Base-by-base conservation (phyloP, 768 basidiomycete species). In the Dioszegia crocea region DNA sequence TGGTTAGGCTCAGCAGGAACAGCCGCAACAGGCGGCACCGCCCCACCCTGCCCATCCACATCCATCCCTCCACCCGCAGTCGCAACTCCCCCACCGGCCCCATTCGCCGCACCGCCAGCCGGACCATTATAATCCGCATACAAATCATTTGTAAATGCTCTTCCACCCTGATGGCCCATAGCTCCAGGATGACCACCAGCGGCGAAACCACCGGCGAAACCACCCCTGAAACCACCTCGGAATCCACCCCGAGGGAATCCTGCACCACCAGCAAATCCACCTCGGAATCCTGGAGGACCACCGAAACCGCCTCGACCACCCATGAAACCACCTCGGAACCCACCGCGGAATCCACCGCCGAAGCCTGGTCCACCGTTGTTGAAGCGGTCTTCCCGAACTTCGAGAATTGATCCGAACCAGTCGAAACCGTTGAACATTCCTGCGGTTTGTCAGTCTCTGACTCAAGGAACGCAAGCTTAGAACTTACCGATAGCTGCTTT, bases 391-490 rank as follows among this genome's bases (percentile, higher is more conserved):
- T 96, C 91, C 65, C 93, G 88, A 33, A 98, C 94, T 80, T 99
- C 94, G 12, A 99, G 85, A 8, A 86, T 85, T 47, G 89, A 88
- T 8, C 93, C 93, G 75, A 93, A 93, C 91, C 94, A 97, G 62
- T 96, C 92, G 68, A 89, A 96, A 27, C 93, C 93, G 59, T 96
- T 88, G 76, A 93, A 97, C 90, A 94, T 96, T 68, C 80, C 93
- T 96, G 64, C 21, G 31, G 36, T 4, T 11, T 33, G 33, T 48
- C 12, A 57, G 55, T 30, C 16, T 10, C 17, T 4, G 3, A 17
- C 19, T 19, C 6, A 2, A 19, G 29, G 11, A 16, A 23, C 49
- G 16, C 2, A 30, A 19, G 3, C 14, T 27, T 17, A 1, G 8
- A 1, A 83, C 88, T 30, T 65, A 91, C 91, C 84, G 71, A 98